phyloP scores from a whole-genome alignment of 805 yeast species.

The Wickerhamomyces hampshirensis region DNA sequence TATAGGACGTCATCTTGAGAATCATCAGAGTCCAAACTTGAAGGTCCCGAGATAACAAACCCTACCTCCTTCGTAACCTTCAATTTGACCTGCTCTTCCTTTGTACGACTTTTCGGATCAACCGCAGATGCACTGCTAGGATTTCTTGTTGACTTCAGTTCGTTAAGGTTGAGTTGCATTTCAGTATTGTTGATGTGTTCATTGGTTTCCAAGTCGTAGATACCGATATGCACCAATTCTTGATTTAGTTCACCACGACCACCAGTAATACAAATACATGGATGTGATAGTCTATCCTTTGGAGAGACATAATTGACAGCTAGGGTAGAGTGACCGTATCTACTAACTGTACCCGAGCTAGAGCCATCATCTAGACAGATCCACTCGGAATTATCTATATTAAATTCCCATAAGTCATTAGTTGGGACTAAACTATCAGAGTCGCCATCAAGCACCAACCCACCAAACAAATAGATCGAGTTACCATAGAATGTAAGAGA shows the following conservation, averaged over 20 bases:
- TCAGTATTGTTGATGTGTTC: constrained; percentile 17
- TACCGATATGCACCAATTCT: constrained; percentile 28
- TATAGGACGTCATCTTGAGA: constrained; percentile 17
- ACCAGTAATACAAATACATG: constrained; percentile 50
- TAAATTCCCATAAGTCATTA: constrained; percentile 69
- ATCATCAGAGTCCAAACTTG: constrained; percentile 5
- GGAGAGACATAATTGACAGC: constrained; percentile 34
- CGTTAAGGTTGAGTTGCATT: constrained; percentile 21
- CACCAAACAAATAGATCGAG: constrained; percentile 60
- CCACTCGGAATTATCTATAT: constrained; percentile 52
- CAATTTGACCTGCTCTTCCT: constrained; percentile 10
- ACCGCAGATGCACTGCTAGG: constrained; percentile 4
- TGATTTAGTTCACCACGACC: constrained; percentile 37
- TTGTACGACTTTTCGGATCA: constrained; percentile 10
- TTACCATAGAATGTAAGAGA: constrained; percentile 47
- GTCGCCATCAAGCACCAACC: constrained; percentile 40
- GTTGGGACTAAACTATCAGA: constrained; percentile 38
- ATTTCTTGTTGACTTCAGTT: constrained; percentile 7
- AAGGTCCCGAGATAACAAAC: constrained; percentile 17
- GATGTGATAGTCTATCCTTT: constrained; percentile 34
- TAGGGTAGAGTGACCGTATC: constrained; percentile 53
- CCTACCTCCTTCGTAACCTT: constrained; percentile 14
- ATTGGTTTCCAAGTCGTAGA: constrained; percentile 42
- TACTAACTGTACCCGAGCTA: constrained; percentile 30
- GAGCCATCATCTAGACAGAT: constrained; percentile 40